Base-by-base conservation (phyloP, 2,329 filamentous ascomycete species). In the Coniochaeta pulveracea region DNA sequence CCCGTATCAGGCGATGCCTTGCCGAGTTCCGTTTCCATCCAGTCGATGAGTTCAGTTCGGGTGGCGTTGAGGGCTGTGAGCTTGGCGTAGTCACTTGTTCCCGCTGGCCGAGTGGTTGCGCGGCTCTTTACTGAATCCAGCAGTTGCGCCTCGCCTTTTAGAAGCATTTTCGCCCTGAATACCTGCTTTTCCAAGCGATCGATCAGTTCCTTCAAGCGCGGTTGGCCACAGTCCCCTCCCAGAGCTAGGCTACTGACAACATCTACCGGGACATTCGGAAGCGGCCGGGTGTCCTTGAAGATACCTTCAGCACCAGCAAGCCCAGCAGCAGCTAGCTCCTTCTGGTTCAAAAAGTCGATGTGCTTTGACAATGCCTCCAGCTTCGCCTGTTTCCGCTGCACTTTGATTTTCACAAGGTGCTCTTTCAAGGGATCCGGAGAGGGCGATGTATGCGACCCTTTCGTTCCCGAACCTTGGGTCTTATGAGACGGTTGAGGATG, bases 11-110 rank as follows among this genome's bases (percentile, higher is more conserved):
- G 60, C n/a, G n/a, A n/a, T 2, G 72, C 70, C 35, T 69, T 71
- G 33, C 62, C 56, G 15, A 80, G 54, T 47, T 80, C 76, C 5
- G 55, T 57, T 49, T 80, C 76, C 36, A 80, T 77, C 76, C 76
- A 80, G 36, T 54, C 60, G 37, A 80, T 79, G 33, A 80, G 60
- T 40, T 72, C 69, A 33, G 68, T 66, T 11, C 76, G 63, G 9
- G 75, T 71, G 6, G 56, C 56, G 26, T 62, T 64, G 8, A 80
- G 54, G 10, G 76, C 76, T 30, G 63, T 57, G 3, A 74, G 42
- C 40, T 66, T 70, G 11, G 57, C 50, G 34, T 47, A 43, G 10
- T 54, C 49, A 9, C 48, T 44, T 24, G 64, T 43, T 12, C 47
- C 47, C 25, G 54, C 54, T 2, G 57, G 54, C 7, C 55, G 50